phyloP scores from a whole-genome alignment of 2,329 filamentous ascomycete genomes.

The Xylariaceae sp. region DNA sequence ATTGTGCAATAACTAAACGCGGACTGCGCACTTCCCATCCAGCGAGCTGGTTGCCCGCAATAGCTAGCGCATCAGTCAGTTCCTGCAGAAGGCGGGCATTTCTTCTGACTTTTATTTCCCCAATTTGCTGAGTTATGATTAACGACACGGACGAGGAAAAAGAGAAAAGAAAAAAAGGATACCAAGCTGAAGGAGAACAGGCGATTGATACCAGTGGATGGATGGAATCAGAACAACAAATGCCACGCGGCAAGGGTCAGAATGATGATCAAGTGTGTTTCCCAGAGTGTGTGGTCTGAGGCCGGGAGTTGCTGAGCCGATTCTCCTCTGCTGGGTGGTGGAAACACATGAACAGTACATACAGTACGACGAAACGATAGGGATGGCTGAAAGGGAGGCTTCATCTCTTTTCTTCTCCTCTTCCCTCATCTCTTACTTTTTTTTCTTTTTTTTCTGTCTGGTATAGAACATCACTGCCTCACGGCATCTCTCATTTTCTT shows the following conservation, averaged over 20 bases:
- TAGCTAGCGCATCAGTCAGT: background rate
- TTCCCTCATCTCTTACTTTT: background rate
- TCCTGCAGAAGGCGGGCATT: background rate
- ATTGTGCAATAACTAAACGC: background rate
- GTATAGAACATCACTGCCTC: conserved; percentile 32
- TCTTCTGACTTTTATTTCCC: background rate
- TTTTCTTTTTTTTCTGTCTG: background rate
- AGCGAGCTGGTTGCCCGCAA: background rate
- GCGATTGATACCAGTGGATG: background rate
- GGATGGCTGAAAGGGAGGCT: conserved; percentile 11
- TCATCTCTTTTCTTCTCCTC: background rate
- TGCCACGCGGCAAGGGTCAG: conserved; percentile 18
- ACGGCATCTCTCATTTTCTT: conserved; percentile 31
- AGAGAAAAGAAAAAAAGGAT: background rate
- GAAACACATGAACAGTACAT: background rate
- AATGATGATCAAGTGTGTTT: background rate
- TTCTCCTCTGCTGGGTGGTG: background rate
- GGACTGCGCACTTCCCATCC: background rate
- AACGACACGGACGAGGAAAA: conserved; percentile 14
- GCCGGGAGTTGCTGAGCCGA: background rate
- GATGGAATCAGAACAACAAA: conserved; percentile 1
- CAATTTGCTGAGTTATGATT: conserved; percentile 14
- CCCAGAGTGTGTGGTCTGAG: background rate
- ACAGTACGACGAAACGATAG: background rate
- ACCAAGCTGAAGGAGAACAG: background rate